These are phyloP conservation scores for Poa annua DNA, from an alignment of 176 grass and related monocot species.

Conservation along the genomic window DNA sequence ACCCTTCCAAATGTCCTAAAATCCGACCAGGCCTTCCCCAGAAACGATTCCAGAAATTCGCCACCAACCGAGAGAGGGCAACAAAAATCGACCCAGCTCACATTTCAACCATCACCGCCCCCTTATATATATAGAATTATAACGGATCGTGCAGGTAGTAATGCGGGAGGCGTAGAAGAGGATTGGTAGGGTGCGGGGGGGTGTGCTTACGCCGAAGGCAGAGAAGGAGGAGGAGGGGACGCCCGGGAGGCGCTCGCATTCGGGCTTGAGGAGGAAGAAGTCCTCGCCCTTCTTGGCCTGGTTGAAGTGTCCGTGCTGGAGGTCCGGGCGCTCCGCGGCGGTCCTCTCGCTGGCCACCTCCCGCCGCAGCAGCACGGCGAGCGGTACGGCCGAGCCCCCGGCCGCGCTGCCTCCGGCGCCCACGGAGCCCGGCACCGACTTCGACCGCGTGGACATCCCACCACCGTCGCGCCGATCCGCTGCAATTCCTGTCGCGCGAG, in stretches of 20 bases:
- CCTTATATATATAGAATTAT: conserved; percentile 2
- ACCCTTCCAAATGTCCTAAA: not conserved
- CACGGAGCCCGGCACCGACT: conserved; percentile 35
- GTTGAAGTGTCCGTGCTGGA: conserved; percentile 49
- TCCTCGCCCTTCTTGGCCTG: conserved; percentile 98
- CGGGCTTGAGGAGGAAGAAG: conserved; percentile 75
- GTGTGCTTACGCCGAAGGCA: conserved; percentile 59
- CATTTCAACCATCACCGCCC: conserved; percentile 58
- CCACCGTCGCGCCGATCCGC: conserved; percentile 24
- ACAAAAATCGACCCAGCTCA: conserved; percentile 40
- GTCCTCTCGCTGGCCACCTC: conserved; percentile 55
- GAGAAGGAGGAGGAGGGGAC: conserved; percentile 64
- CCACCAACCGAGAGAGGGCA: not conserved
- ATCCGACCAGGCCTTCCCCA: not conserved
- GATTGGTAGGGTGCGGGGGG: not conserved
- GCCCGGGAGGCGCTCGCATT: conserved; percentile 68
- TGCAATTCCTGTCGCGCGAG: not conserved
- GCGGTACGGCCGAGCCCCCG: conserved; percentile 44
- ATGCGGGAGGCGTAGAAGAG: not conserved
- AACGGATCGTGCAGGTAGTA: conserved; percentile 26
- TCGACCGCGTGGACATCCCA: conserved; percentile 52
- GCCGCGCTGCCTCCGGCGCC: conserved; percentile 1
- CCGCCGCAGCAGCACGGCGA: conserved; percentile 59
- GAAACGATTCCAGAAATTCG: not conserved
- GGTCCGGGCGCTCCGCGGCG: conserved; percentile 45